These are phyloP conservation scores for Chlorella sorokiniana DNA, from an alignment of 139 green algal genomes.

Conservation along the genomic window DNA sequence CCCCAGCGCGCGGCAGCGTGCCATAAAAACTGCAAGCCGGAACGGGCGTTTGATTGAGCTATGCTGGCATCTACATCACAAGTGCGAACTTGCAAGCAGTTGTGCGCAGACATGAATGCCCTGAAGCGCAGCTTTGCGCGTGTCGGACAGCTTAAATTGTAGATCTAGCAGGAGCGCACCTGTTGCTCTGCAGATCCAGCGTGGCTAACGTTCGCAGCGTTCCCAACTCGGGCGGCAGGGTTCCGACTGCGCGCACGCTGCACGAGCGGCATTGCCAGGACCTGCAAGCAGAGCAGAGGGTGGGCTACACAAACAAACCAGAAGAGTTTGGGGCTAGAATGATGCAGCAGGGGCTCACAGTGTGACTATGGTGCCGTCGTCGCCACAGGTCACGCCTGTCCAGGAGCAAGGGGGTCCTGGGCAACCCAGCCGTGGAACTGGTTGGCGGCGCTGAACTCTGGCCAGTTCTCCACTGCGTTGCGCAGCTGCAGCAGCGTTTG, in stretches of 20 bases:
- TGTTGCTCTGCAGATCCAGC: slow-evolving; percentile 31
- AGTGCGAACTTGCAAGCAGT: too few species aligned
- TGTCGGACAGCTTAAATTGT: too few species aligned
- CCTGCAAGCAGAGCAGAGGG: slow-evolving; percentile 15
- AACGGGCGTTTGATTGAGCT: neutral
- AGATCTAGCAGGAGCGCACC: neutral
- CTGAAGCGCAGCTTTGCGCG: neutral
- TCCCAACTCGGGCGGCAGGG: slow-evolving; percentile 9
- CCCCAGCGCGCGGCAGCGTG: slow-evolving; percentile 29
- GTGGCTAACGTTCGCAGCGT: slow-evolving; percentile 3
- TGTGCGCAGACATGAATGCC: neutral
- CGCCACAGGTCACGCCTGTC: slow-evolving; percentile 26
- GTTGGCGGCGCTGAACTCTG: slow-evolving; percentile 23
- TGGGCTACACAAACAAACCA: too few species aligned
- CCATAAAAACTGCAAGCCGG: slow-evolving; percentile 20
- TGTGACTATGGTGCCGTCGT: slow-evolving; percentile 8
- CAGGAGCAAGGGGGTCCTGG: slow-evolving; percentile 9
- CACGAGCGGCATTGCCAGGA: slow-evolving; percentile 26
- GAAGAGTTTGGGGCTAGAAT: too few species aligned
- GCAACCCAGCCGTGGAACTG: slow-evolving; percentile 25
- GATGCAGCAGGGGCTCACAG: too few species aligned
- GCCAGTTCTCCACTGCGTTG: slow-evolving; percentile 25
- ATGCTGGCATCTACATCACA: too few species aligned
- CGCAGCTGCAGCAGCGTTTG: slow-evolving; percentile 21
- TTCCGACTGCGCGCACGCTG: slow-evolving; percentile 16